Evolutionary conservation across 73 alveolate genomes (phyloP).

Genomic region (Paramecium bursaria): DNA sequence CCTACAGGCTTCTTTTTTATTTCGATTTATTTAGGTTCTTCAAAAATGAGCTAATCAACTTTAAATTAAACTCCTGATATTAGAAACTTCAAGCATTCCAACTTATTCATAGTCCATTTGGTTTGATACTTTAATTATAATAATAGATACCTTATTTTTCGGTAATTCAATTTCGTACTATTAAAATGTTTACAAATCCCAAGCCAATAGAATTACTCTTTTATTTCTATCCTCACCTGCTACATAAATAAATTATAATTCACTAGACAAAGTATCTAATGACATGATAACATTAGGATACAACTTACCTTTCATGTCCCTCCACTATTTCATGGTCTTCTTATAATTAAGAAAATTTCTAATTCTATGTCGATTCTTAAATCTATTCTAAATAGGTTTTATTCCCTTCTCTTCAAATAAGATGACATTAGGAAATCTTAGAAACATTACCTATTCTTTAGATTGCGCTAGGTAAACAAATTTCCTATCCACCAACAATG

Average conservation of each 20-base stretch:
- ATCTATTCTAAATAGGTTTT: slow-evolving; percentile 19
- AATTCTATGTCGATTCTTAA: slow-evolving; percentile 20
- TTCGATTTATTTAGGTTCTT: too few species aligned
- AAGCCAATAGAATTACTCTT: background rate
- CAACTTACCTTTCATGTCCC: background rate
- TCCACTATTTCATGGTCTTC: slow-evolving; percentile 26
- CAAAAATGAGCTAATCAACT: too few species aligned
- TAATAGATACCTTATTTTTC: slow-evolving; percentile 26
- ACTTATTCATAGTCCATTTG: too few species aligned
- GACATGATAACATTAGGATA: background rate
- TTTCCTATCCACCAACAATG: slow-evolving; percentile 19
- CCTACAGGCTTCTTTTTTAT: too few species aligned
- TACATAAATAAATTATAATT: slow-evolving; percentile 7
- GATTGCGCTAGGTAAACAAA: slow-evolving; percentile 13
- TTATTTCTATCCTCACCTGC: slow-evolving; percentile 23
- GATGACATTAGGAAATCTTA: background rate
- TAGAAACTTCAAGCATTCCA: too few species aligned
- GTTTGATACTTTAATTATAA: too few species aligned
- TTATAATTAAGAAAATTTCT: slow-evolving; percentile 31
- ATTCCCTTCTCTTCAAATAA: slow-evolving; percentile 53
- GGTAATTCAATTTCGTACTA: slow-evolving; percentile 3
- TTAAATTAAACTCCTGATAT: too few species aligned
- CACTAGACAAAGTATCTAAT: background rate
- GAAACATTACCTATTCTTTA: background rate
- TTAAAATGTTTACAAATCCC: background rate